phyloP scores from a whole-genome alignment of 805 yeast species.

The Schwanniomyces polymorphus region DNA sequence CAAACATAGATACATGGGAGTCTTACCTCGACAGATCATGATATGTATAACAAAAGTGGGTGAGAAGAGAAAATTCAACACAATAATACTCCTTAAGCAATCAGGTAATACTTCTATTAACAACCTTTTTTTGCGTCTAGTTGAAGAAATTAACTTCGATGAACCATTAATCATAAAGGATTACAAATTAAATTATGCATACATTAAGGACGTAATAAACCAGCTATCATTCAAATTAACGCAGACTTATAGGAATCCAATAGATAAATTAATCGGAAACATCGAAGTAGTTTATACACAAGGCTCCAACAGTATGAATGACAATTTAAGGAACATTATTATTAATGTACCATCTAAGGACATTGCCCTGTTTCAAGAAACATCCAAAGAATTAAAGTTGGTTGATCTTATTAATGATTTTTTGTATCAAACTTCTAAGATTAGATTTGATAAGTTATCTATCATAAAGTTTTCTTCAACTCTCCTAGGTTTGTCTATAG shows the following conservation, averaged over 20 bases:
- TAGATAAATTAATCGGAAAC: slow-evolving; percentile 7
- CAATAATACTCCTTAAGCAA: slow-evolving; percentile 8
- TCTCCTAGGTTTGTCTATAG: slow-evolving; percentile 17
- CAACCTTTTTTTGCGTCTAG: background rate
- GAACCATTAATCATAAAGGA: slow-evolving; percentile 10
- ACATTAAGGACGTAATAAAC: slow-evolving; percentile 7
- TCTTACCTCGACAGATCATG: slow-evolving; percentile 10
- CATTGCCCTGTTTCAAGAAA: slow-evolving; percentile 2
- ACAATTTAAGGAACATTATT: slow-evolving; percentile 18
- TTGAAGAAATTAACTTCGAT: slow-evolving; percentile 6
- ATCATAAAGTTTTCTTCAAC: slow-evolving; percentile 17
- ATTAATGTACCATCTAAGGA: slow-evolving; percentile 22
- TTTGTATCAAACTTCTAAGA: slow-evolving; percentile 16
- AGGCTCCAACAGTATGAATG: slow-evolving; percentile 7
- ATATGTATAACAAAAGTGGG: slow-evolving; percentile 7
- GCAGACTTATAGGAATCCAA: background rate
- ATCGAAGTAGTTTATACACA: slow-evolving; percentile 4
- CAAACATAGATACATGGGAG: slow-evolving; percentile 1
- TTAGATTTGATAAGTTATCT: slow-evolving; percentile 19
- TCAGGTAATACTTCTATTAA: slow-evolving; percentile 4
- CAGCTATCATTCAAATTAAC: slow-evolving; percentile 1
- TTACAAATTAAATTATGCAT: slow-evolving; percentile 2
- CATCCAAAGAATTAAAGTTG: slow-evolving; percentile 6
- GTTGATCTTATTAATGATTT: slow-evolving; percentile 17
- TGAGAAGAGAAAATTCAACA: slow-evolving; percentile 5